Conservation (phyloP, 495 filamentous ascomycete genomes). For the Aspergillus steynii region DNA sequence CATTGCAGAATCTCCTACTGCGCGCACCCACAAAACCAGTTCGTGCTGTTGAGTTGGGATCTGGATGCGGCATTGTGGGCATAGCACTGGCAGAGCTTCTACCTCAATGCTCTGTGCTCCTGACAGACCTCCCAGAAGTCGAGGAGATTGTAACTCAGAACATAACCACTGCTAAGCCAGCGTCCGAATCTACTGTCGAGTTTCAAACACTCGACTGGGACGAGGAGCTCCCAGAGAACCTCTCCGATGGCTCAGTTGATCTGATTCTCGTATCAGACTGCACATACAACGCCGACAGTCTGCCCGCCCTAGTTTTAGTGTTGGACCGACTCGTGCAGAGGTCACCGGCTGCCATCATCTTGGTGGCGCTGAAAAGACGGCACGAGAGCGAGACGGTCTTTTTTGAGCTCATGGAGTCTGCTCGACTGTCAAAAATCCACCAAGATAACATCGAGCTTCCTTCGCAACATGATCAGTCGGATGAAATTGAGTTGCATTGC, state of each 20-base stretch:
- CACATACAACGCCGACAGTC: slow-evolving; percentile 88
- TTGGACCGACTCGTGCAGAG: slow-evolving; percentile 54
- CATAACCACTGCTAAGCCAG: slow-evolving; percentile 43
- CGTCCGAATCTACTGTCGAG: slow-evolving; percentile 36
- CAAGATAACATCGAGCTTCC: slow-evolving; percentile 54
- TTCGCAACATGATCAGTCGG: slow-evolving; percentile 54
- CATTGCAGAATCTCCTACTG: slow-evolving; percentile 30
- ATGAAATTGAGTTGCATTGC: slow-evolving; percentile 63
- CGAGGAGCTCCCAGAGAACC: slow-evolving; percentile 40
- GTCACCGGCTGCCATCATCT: slow-evolving; percentile 56
- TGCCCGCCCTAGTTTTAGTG: slow-evolving; percentile 72
- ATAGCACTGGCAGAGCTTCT: slow-evolving; percentile 66
- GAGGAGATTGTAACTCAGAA: slow-evolving; percentile 62
- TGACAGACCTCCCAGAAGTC: slow-evolving; percentile 84
- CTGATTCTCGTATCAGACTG: slow-evolving; percentile 85
- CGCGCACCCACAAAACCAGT: slow-evolving; percentile 32
- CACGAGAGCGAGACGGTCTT: slow-evolving; percentile 81
- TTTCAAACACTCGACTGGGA: slow-evolving; percentile 81
- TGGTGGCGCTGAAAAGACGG: slow-evolving; percentile 80
- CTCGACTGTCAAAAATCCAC: slow-evolving; percentile 52
- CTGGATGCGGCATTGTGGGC: slow-evolving; percentile 83
- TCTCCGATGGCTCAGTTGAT: slow-evolving; percentile 54
- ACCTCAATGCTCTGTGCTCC: slow-evolving; percentile 55
- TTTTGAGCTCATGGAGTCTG: slow-evolving; percentile 70
- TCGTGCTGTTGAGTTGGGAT: slow-evolving; percentile 74